Percentiles rank a stretch among this genome's conserved stretches.
Conservation (phyloP, 257 asterid species). For the Jasminum sambac region DNA sequence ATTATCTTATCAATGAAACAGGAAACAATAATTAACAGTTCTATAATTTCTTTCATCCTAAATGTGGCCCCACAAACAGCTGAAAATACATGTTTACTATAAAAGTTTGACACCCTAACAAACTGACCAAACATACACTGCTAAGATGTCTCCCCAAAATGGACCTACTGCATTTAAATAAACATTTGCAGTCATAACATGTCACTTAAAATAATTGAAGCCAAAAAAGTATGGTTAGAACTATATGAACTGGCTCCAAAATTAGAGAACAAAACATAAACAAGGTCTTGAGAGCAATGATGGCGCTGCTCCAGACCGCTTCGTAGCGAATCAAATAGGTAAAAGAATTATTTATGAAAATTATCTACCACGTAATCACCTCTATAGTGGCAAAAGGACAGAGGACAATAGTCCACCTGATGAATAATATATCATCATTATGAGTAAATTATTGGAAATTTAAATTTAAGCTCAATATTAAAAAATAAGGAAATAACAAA, state of each 20-base stretch:
- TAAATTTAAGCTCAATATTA: conserved; percentile 8
- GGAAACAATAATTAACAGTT: neutral
- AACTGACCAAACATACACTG: neutral
- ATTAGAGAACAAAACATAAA: conserved; percentile 15
- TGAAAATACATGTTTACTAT: no score
- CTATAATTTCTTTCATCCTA: no score
- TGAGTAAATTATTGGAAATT: conserved; percentile 17
- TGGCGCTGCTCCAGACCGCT: conserved; percentile 13
- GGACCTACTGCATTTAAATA: neutral
- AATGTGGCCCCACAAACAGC: no score
- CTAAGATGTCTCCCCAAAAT: conserved; percentile 15
- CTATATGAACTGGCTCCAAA: conserved; percentile 7
- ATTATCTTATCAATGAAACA: conserved; percentile 7
- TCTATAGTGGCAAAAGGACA: neutral
- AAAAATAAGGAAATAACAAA: conserved; percentile 11
- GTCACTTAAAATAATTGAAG: neutral
- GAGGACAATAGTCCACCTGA: neutral
- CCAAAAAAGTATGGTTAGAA: conserved; percentile 5
- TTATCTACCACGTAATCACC: neutral
- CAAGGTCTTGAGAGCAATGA: conserved; percentile 5
- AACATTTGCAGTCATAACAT: neutral
- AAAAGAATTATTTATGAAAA: neutral
- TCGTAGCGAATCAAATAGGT: neutral
- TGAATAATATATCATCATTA: conserved; percentile 5
- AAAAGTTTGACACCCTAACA: neutral